phyloP scores from a whole-genome alignment of 1,284 basidiomycete species.

The Ceratobasidium theobromae region DNA sequence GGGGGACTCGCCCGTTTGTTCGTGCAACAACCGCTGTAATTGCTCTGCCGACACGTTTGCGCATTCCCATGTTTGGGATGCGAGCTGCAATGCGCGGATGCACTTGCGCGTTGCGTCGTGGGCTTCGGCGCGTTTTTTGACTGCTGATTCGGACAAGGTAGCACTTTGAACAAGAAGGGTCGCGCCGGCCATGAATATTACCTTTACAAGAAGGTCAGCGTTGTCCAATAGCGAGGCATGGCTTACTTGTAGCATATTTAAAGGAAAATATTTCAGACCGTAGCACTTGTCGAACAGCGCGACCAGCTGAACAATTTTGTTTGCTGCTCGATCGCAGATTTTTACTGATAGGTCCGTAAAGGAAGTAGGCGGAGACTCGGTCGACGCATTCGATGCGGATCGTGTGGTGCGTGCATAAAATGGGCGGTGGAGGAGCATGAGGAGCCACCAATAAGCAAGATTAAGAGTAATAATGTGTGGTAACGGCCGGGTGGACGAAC shows the following conservation, averaged over 20 bases:
- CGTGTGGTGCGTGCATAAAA: constrained; percentile 54
- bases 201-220: not conserved
- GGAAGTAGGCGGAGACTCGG: constrained; percentile 48
- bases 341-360: constrained; percentile 43
- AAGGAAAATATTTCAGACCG: constrained; percentile 25
- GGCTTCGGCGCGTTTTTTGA: constrained; percentile 19
- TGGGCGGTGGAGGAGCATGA: constrained; percentile 64
- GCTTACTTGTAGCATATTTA: constrained; percentile 19
- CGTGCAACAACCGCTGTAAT: constrained; percentile 1
- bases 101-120: constrained; percentile 23
- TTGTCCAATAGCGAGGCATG: not conserved
- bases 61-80: constrained; percentile 19
- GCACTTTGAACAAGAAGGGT: constrained; percentile 27
- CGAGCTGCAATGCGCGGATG: constrained; percentile 9
- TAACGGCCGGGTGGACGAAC: constrained; percentile 52
- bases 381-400: constrained; percentile 32
- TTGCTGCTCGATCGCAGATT: constrained; percentile 63
- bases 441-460: constrained; percentile 62
- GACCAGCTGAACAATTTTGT: constrained; percentile 62
- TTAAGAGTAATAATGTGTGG: constrained; percentile 67
- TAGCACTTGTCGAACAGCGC: constrained; percentile 17
- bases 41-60: not conserved
- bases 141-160: constrained; percentile 6
- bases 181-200: constrained; percentile 16
- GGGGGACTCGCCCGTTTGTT: constrained; percentile 10